Base-by-base conservation (phyloP, 169 alveolate species). In the Cryptosporidium andersoni region DNA sequence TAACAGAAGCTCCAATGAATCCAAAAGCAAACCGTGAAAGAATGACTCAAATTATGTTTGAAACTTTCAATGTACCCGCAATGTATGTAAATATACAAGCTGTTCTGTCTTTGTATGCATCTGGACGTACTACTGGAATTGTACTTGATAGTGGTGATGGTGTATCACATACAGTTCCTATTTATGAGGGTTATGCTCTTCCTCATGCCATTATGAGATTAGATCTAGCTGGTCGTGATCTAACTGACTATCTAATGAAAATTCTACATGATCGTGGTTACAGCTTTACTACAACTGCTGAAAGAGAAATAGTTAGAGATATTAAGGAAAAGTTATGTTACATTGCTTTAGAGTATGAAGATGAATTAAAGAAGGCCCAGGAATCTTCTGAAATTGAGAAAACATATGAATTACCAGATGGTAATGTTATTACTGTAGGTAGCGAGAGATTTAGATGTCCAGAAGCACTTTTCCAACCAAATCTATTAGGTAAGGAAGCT, bases 121-220 rank as follows among this genome's bases (percentile, higher is more conserved):
- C 99, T 34, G 99, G 99, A 64, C 95, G 99, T 89, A 98, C 99
- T 64, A 97, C 99, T 62, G 99, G 99, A 89, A 95, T 97, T 53
- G 99, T 97, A 51, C 91, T 98, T 65, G 99, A 98, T 91, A 94
- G 98, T 43, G 99, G 99, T 25, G 99, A 98, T 80, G 99, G 99
- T 64, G 99, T 97, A 11, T 92, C 99, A 12, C 99, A 97, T 93
- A 96, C 99, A 43, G 99, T 97, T 52, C 99, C 99, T n/a, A 97
- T 98, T 67, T 97, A 97, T 90, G 99, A 97, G 88, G 99, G 99
- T 40, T 98, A 97, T 89, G 97, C 99, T 45, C 94, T 98, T 56
- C 99, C 99, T 37, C 96, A 95, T 68, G 99, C 99, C 7, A 96
- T 98, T 81, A 90, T 92, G 93, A 92, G 98, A 58, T 91, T 97